Evolutionary conservation across 768 basidiomycete species (phyloP).

Genomic region (Clathrus columnatus): DNA sequence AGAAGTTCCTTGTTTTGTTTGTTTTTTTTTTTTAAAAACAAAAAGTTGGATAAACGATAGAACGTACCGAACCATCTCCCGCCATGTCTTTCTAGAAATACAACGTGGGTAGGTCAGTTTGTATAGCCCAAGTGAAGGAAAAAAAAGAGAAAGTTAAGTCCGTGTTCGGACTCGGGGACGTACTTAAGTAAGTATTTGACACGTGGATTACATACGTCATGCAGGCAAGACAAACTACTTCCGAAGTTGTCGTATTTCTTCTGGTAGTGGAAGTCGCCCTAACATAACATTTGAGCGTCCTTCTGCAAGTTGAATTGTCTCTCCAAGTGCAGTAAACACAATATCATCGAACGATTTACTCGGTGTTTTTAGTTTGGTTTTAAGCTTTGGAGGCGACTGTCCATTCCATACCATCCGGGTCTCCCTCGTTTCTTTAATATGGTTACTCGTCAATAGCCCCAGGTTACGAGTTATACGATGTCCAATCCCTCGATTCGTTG

Average conservation of each 20-base stretch:
- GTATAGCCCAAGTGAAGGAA: no score
- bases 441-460: slow-evolving; percentile 27
- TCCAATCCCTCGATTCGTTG: slow-evolving; percentile 51
- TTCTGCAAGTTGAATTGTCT: slow-evolving; percentile 53
- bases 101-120: no score
- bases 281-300: slow-evolving; percentile 40
- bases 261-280: slow-evolving; percentile 32
- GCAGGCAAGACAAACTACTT: no score
- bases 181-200: no score
- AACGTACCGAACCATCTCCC: neutral
- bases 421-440: slow-evolving; percentile 20
- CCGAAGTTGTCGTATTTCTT: no score
- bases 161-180: no score
- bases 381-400: slow-evolving; percentile 16
- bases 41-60: neutral
- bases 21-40: neutral
- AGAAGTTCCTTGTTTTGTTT: neutral
- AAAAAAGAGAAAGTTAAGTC: no score
- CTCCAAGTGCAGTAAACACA: slow-evolving; percentile 40
- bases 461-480: slow-evolving; percentile 54
- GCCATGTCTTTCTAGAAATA: neutral
- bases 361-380: slow-evolving; percentile 14
- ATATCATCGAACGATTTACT: slow-evolving; percentile 25
- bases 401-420: slow-evolving; percentile 30
- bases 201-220: no score